These are phyloP conservation scores for Lentinula raphanica DNA, from an alignment of 768 basidiomycete genomes.

Conservation along the genomic window DNA sequence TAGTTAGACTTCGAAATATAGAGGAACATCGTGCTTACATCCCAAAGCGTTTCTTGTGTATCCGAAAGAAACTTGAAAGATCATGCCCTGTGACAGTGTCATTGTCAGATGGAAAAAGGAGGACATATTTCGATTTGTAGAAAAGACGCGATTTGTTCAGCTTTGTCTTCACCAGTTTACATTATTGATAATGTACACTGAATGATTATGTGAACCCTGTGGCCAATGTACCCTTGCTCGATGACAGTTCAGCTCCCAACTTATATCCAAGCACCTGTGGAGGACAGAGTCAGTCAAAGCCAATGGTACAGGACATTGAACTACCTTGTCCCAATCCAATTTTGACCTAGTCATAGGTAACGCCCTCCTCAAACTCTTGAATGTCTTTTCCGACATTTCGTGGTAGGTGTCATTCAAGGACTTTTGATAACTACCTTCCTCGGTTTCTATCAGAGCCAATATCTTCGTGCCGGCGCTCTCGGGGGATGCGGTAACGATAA, in stretches of 20 bases:
- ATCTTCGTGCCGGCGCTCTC: slow-evolving; percentile 60
- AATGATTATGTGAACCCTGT: slow-evolving; percentile 13
- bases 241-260: slow-evolving; percentile 69
- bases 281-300: not conserved
- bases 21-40: no score
- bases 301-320: slow-evolving; percentile 5
- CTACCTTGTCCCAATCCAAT: slow-evolving; percentile 91
- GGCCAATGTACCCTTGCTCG: slow-evolving; percentile 53
- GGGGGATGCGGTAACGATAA: slow-evolving; percentile 48
- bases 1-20: no score
- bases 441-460: slow-evolving; percentile 73
- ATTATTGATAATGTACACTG: slow-evolving; percentile 8
- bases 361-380: slow-evolving; percentile 85
- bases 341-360: slow-evolving; percentile 91
- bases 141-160: no score
- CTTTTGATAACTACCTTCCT: slow-evolving; percentile 75
- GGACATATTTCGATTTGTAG: no score
- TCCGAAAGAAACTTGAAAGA: no score
- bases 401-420: slow-evolving; percentile 80
- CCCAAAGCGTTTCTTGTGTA: no score
- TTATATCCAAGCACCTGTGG: slow-evolving; percentile 54
- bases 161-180: no score
- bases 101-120: no score
- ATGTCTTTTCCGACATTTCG: slow-evolving; percentile 89
- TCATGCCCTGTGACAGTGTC: no score